Evolutionary conservation across 2,329 filamentous ascomycete species (phyloP), one percentile per base, ranked within the genome.

Genomic region (Elsinoe necatrix): DNA sequence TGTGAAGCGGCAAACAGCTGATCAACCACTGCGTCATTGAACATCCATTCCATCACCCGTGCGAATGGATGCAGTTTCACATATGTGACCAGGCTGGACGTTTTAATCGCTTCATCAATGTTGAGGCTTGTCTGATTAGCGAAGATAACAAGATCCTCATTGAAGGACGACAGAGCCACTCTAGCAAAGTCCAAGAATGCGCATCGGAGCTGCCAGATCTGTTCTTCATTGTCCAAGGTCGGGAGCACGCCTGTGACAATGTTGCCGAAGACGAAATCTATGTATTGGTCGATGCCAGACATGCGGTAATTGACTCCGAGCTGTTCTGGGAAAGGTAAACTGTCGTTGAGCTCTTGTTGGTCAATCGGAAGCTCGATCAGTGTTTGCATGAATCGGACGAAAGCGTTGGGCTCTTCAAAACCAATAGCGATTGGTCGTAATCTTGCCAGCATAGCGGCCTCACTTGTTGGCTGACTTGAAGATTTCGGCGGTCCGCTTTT

Each of bases 1-100:
- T 92, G 87, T 27, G 93, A 82, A 9, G 86, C 82, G 57, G 82
- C 79, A 69, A 96, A 92, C 1, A 98, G 73, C 12, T 85, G 82
- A 61, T 81, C 81, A 64, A 95, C 82, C 20, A 96, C 88, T 61
- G 86, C 89, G 65, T 95, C 89, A 67, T 95, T 96, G 71, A 95
- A 95, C 72, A 98, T 82, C 90, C 93, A 97, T 67, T 98, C 93
- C 87, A 97, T 96, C 14, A 95, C 85, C 58, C 95, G 83, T 2
- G 88, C 84, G 66, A 97, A 98, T 0, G 95, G 92, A 72, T 98
- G 95, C 55, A 95, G 80, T 21, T 84, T 82, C 58, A 93, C 83
- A 67, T 98, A 99, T 4, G 81, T 80, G 51, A 84, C 82, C 3
- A 97, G 76, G 57, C 87, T 87, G 2, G 85, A 86, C 3, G 88